phyloP scores from a whole-genome alignment of 805 yeast species.

The baker's yeast (Saccharomyces cerevisiae) region DNA sequence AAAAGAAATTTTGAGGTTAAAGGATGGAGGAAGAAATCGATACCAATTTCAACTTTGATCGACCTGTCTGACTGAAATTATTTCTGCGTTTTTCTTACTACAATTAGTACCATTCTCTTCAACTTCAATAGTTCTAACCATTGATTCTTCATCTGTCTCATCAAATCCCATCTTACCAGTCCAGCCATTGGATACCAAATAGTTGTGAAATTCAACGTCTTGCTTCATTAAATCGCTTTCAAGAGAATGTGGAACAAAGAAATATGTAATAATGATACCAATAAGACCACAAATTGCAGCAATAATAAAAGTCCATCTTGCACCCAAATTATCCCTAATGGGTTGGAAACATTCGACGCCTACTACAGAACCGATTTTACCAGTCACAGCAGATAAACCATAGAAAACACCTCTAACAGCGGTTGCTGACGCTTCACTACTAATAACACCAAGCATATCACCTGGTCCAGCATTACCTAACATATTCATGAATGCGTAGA shows the following conservation, averaged over 20 bases:
- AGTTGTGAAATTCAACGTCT: conserved; percentile 55
- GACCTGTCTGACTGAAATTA: background rate
- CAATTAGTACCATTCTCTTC: background rate
- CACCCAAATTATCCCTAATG: conserved; percentile 56
- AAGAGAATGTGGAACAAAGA: conserved; percentile 59
- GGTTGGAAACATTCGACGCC: conserved; percentile 87
- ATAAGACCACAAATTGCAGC: conserved; percentile 64
- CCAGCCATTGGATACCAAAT: conserved; percentile 53
- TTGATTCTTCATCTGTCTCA: conserved; percentile 6
- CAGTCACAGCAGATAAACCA: conserved; percentile 85
- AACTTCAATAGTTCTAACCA: background rate
- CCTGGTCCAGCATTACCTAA: conserved; percentile 95
- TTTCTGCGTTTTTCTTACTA: conserved; percentile 1
- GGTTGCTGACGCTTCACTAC: conserved; percentile 79
- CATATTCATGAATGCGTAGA: conserved; percentile 79
- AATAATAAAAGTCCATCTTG: conserved; percentile 69
- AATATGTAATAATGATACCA: conserved; percentile 51
- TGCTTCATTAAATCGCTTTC: conserved; percentile 64
- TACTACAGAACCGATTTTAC: conserved; percentile 87
- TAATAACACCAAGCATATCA: conserved; percentile 80
- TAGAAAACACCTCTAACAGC: conserved; percentile 87
- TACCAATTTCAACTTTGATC: background rate
- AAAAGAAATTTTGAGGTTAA: too few species aligned
- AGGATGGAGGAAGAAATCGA: too few species aligned
- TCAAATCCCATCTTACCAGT: conserved; percentile 35